A percentile compares a stretch with the other conserved stretches of the same genome.
Conservation (phyloP, 2,329 filamentous ascomycete species). For the Neoscytalidium dimidiatum region DNA sequence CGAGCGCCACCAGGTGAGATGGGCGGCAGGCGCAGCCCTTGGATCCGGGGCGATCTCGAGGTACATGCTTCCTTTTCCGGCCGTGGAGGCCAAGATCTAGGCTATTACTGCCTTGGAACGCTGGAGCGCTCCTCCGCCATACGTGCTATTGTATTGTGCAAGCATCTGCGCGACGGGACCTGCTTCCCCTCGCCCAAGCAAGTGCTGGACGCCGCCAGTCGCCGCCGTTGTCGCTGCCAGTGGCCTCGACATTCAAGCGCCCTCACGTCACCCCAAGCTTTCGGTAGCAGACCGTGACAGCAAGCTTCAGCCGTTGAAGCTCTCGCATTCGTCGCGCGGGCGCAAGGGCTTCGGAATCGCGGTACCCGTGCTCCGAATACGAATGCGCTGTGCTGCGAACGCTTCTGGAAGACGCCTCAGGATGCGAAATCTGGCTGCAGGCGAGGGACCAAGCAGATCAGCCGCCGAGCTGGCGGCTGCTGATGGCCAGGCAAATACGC, state of each 20-base stretch:
- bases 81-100: background rate
- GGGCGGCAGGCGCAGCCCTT: background rate
- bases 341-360: background rate
- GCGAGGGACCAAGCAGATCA: background rate
- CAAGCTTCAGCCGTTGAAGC: background rate
- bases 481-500: background rate
- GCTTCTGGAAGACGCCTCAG: slow-evolving; percentile 5
- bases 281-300: background rate
- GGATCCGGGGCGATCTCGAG: background rate
- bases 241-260: background rate
- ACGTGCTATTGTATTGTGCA: no score
- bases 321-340: background rate
- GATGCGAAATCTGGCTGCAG: background rate
- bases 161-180: no score
- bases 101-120: background rate
- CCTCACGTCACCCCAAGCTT: background rate
- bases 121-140: no score
- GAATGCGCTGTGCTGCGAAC: background rate
- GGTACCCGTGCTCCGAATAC: slow-evolving; percentile 4
- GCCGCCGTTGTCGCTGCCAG: no score
- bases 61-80: background rate
- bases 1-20: background rate
- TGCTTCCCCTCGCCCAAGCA: no score
- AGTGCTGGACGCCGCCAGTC: background rate
- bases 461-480: background rate